Percentiles rank a stretch among this genome's conserved stretches.
Evolutionary conservation across 768 basidiomycete genomes (phyloP).

Genomic region (Suillus paluster): DNA sequence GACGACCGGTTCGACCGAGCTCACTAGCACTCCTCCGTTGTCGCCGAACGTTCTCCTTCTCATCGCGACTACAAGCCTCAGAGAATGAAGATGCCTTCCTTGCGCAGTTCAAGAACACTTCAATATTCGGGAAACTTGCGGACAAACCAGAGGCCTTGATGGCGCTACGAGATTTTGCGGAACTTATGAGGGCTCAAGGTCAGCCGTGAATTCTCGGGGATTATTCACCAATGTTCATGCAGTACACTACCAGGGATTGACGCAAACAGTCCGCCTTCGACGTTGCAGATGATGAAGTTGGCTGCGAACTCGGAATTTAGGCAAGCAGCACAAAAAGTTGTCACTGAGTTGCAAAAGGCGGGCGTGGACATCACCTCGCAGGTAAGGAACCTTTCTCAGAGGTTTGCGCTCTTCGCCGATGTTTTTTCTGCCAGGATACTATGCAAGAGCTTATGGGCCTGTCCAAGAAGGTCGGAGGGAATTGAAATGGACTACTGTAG

Average conservation of each 20-base stretch:
- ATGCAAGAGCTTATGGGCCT: constrained; percentile 41
- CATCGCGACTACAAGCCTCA: constrained; percentile 33
- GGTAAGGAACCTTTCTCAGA: constrained; percentile 39
- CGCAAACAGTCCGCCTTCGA: constrained; percentile 47
- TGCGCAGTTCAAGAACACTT: constrained; percentile 48
- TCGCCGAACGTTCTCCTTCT: constrained; percentile 36
- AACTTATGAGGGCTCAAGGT: constrained; percentile 55
- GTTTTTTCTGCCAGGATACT: constrained; percentile 45
- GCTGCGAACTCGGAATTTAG: constrained; percentile 57
- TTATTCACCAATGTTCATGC: background rate
- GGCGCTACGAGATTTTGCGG: constrained; percentile 50
- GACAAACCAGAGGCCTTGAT: constrained; percentile 53
- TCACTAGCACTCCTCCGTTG: constrained; percentile 13
- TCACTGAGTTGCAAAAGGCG: constrained; percentile 57
- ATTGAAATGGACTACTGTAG: constrained; percentile 11
- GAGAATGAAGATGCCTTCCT: constrained; percentile 40
- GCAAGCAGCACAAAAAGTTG: constrained; percentile 47
- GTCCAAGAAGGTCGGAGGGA: constrained; percentile 31
- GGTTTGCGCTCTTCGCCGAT: constrained; percentile 1
- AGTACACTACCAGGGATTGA: constrained; percentile 49
- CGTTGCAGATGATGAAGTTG: constrained; percentile 58
- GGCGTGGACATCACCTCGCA: constrained; percentile 62
- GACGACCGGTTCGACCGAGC: constrained; percentile 19
- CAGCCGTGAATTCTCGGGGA: constrained; percentile 18
- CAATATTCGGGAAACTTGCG: constrained; percentile 51